These are phyloP conservation scores for Vicia faba DNA, from an alignment of 306 rosid species.

Conservation along the genomic window DNA sequence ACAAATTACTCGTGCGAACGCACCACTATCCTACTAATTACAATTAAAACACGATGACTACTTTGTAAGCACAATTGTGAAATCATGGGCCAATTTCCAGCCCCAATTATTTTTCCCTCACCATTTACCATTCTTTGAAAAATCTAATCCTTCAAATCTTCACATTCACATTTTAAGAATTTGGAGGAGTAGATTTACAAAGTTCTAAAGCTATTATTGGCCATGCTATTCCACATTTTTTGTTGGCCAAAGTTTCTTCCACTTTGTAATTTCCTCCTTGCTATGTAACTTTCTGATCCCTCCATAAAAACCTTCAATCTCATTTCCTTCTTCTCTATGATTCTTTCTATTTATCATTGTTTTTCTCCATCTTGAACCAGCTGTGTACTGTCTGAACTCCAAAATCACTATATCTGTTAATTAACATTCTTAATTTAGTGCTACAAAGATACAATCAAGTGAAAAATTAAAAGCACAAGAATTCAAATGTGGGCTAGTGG, in stretches of 20 bases:
- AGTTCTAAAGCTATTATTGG: conserved; percentile 10
- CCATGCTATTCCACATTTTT: conserved; percentile 47
- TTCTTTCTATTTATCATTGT: conserved; percentile 61
- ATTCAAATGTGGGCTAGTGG: conserved; percentile 31
- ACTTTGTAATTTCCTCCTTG: conserved; percentile 66
- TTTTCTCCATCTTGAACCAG: conserved; percentile 80
- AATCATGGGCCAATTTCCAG: neutral
- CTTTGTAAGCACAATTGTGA: neutral
- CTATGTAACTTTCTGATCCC: conserved; percentile 76
- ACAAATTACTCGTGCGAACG: too few relatives aligned
- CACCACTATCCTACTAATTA: too few relatives aligned
- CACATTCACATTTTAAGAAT: conserved; percentile 32
- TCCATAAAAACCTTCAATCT: conserved; percentile 80
- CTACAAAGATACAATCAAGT: neutral
- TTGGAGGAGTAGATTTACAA: conserved; percentile 33
- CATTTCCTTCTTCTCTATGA: conserved; percentile 84
- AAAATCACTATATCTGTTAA: conserved; percentile 65
- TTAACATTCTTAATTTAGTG: conserved; percentile 9
- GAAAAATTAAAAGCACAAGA: conserved; percentile 7
- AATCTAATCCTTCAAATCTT: conserved; percentile 10
- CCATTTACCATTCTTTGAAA: conserved; percentile 28
- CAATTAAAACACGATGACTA: too few relatives aligned
- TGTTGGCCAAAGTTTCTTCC: conserved; percentile 77
- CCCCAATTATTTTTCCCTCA: neutral
- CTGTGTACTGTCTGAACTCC: conserved; percentile 83